Evolutionary conservation across 2,329 filamentous ascomycete genomes (phyloP), one percentile per base, ranked within the genome.

Genomic region (Tricladium varicosporioides): DNA sequence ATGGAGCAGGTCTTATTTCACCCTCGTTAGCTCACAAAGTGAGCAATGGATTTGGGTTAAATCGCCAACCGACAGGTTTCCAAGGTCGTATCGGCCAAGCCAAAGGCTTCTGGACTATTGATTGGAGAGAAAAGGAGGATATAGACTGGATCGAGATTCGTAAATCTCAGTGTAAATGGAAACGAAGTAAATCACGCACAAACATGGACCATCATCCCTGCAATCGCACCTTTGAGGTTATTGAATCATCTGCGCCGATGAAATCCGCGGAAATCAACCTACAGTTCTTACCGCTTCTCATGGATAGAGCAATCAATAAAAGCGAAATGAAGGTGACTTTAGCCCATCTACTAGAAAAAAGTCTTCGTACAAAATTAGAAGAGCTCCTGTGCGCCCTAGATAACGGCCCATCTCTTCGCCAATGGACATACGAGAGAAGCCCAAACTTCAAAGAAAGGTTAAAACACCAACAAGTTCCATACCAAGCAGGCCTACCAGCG

Each of bases 71-170:
- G 0, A 81, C 82, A 33, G 85, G 80, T 0, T 85, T 87, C 47
- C 89, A 93, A 69, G 88, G 77, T 1, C 81, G 90, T 0, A 80
- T 92, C 36, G 87, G 84, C 9, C 83, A 86, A 15, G 87, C 87
- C 0, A 93, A 93, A 69, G 90, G 89, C 0, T 76, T 92, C 62
- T 92, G 88, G 89, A 78, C 87, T 48, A 71, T 87, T 5, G 84
- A 87, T 61, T 74, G 76, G 0, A 66, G 74, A 0, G 77, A 81
- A 22, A 70, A 72, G 0, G 72, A 78, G 1, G 67, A 75, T 0
- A 71, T 84, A 14, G 66, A 72, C 14, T 89, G 86, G 87, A 88
- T 92, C 44, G 78, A 86, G 54, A 82, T 87, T 0, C 84, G 78
- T 54, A 77, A 75, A 0, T 91, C 86, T 0, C 90, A 93, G 58